A percentile compares a stretch with the other conserved stretches of the same genome.
Conservation (phyloP, 2,329 filamentous ascomycete species). For the Mycosphaerella sp. region DNA sequence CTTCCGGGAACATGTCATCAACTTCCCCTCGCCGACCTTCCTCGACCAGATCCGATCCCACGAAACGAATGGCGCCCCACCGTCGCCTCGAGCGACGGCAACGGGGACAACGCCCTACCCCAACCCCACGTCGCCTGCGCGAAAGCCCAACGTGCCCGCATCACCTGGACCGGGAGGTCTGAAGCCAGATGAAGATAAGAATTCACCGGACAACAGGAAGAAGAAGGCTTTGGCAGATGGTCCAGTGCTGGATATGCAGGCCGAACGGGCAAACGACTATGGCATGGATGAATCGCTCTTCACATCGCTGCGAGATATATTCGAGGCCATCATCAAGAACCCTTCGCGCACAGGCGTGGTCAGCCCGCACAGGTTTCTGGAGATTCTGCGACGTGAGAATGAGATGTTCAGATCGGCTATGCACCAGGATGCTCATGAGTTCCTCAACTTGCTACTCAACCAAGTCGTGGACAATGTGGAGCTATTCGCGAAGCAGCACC, state of each 20-base stretch:
- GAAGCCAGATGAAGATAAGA: constrained; percentile 85
- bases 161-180: constrained; percentile 50
- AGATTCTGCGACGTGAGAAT: constrained; percentile 88
- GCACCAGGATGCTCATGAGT: constrained; percentile 98
- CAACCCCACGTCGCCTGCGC: constrained; percentile 29
- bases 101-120: constrained; percentile 35
- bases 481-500: constrained; percentile 64
- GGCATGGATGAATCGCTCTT: constrained; percentile 95
- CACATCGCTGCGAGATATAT: constrained; percentile 92
- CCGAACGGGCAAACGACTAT: constrained; percentile 72
- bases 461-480: constrained; percentile 93
- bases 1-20: constrained; percentile 90
- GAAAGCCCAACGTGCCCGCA: constrained; percentile 48
- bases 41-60: constrained; percentile 58
- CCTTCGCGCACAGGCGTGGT: constrained; percentile 79
- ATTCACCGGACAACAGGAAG: constrained; percentile 96
- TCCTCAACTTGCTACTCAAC: constrained; percentile 90
- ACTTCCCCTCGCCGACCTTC: constrained; percentile 70
- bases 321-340: constrained; percentile 79
- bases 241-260: constrained; percentile 76
- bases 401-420: constrained; percentile 96
- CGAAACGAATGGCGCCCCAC: constrained; percentile 23
- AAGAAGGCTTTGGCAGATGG: constrained; percentile 85
- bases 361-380: constrained; percentile 85
- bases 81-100: constrained; percentile 35